A percentile compares a stretch with the other conserved stretches of the same genome.
Evolutionary conservation across 169 alveolate genomes (phyloP).

Genomic region (Cryptosporidium parvum): DNA sequence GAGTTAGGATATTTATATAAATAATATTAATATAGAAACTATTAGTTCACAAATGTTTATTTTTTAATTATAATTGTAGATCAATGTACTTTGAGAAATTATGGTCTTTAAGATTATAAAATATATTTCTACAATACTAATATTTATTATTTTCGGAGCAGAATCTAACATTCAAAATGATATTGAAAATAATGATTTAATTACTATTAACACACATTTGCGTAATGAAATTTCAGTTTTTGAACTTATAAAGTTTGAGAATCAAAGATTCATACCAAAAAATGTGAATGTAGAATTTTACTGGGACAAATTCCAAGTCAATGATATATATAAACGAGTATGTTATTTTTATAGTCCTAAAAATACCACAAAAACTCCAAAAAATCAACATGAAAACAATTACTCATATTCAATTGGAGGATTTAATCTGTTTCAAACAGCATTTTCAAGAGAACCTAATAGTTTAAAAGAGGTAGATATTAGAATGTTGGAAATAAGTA

Average conservation of each 20-base stretch:
- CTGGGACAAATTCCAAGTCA: constrained; percentile 36
- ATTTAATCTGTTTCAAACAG: not conserved
- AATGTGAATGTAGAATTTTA: constrained; percentile 5
- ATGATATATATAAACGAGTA: not conserved
- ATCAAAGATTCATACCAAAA: constrained; percentile 6
- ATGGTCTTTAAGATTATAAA: not conserved
- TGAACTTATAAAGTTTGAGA: constrained; percentile 23
- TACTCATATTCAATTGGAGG: not conserved
- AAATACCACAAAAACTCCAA: not conserved
- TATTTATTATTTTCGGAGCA: not conserved
- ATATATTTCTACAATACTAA: not conserved
- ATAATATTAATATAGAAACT: not conserved
- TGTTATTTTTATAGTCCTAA: constrained; percentile 14
- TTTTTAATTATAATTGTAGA: not conserved
- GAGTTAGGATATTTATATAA: not conserved
- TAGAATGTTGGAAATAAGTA: not conserved
- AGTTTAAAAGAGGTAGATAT: not conserved
- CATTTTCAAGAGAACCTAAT: not conserved
- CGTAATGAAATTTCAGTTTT: constrained; percentile 14
- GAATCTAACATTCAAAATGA: not conserved
- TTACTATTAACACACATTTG: not conserved
- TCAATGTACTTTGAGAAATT: not conserved
- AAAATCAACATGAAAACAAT: not conserved
- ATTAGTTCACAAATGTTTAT: not conserved
- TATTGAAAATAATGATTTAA: not conserved